Evolutionary conservation across 768 basidiomycete genomes (phyloP), one percentile per base, ranked within the genome.

Genomic region (Termitomyces sp.): DNA sequence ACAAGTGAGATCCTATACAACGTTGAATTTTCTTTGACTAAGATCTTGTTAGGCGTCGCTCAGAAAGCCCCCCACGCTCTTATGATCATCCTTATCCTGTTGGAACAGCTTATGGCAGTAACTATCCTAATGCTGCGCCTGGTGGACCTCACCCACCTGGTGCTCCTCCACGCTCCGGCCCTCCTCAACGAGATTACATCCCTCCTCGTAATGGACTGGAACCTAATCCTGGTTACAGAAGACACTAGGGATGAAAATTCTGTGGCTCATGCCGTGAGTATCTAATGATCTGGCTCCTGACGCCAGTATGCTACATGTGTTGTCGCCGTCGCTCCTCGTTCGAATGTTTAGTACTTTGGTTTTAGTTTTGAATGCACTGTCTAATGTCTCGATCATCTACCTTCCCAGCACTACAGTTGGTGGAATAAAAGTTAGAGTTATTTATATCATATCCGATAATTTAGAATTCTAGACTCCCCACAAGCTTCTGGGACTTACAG

Each of bases 61-160:
- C 91, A 38, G 81, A 85, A 67, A 92, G 90, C 67, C 88, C 87
- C 59, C 81, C 82, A 46, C 75, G 84, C 55, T 55, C 71, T 8
- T 88, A 87, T 72, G 86, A 88, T 54, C 67, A 71, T 62, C 71
- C 75, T 44, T 86, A 86, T 67, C 69, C 80, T 52, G 70, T 69
- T 57, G 67, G 71, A 59, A 61, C 72, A 49, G 72, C 75, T 65
- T 80, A 79, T 61, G 69, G 74, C 67, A 84, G 84, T 66, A 82
- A 83, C 68, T 85, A 88, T 65, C 59, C 82, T 71, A 76, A 76
- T 58, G 69, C 67, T 68, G 67, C 78, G 63, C 68, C 74, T 55
- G 65, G 69, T 67, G 75, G 74, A 60, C 73, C 77, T 65, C 71
- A 75, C 28, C 65, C 70, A 33, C 66, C 81, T 32, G 82, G 63